Evolutionary conservation across 2,329 filamentous ascomycete species (phyloP), one percentile per base, ranked within the genome.

Genomic region (Neurospora sp.): DNA sequence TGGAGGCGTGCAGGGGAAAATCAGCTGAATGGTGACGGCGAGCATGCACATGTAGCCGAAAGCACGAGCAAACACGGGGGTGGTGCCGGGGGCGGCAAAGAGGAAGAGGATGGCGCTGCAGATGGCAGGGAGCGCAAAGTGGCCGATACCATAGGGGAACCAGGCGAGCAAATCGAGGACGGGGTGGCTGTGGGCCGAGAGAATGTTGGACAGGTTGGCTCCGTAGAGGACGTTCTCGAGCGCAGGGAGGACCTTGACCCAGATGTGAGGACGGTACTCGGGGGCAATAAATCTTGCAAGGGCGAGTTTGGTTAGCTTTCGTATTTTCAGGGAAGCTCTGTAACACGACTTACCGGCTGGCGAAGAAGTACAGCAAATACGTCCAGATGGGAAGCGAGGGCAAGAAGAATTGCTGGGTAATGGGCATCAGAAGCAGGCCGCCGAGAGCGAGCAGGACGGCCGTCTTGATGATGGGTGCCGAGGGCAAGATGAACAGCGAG

Each of bases 181-280:
- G 6, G 91, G 87, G 80, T 92, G 90, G 76, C 95, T 92, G 82
- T 97, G 92, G 66, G 92, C 92, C 15, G 94, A 97, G 69, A 98
- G 87, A 77, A 97, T 96, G 80, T 97, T 97, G 82, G 93, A 97
- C 70, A 97, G 86, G 81, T 97, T 97, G 73, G 94, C 93, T 75
- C 95, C 95, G 78, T 97, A 98, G 40, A 98, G 86, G 72, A 98
- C 96, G 80, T 98, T 97, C 82, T 98, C 95, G 73, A 98, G 87
- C 19, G 95, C 93, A 4, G 95, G 95, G 41, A 98, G 87, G 37
- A 98, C 93, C 77, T 94, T 93, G 74, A 97, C 95, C 92, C 93
- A 97, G 76, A 97, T 97, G 72, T 93, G 91, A 71, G 94, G 94
- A 74, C 95, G 89, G 83, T 93, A 96, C 77, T 95, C 91, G 74